Conservation (phyloP, 2,329 filamentous ascomycete species). For the Emmonsiellopsis sp. region DNA sequence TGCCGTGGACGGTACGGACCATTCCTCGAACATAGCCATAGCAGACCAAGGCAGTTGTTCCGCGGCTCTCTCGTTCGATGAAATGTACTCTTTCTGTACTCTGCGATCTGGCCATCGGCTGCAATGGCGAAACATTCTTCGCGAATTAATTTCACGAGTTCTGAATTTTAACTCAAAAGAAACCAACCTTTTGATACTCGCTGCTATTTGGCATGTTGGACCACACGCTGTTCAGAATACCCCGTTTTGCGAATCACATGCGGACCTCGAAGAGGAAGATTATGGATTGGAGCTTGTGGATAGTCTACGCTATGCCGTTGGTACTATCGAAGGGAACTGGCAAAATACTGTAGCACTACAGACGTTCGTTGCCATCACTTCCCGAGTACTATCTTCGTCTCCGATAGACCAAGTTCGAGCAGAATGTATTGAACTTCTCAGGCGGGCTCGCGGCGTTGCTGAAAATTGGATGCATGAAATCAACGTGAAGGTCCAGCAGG, state of each 20-base stretch:
- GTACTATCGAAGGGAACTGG: constrained; percentile 42
- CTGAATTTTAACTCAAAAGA: constrained; percentile 44
- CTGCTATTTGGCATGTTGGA: constrained; percentile 42
- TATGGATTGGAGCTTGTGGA: constrained; percentile 23
- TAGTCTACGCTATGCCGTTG: constrained; percentile 22
- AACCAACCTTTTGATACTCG: constrained; percentile 39
- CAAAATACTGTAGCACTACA: constrained; percentile 35
- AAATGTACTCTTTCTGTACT: constrained; percentile 44
- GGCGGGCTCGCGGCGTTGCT: constrained; percentile 22
- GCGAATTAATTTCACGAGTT: constrained; percentile 38
- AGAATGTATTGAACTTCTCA: constrained; percentile 24
- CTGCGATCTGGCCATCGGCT: constrained; percentile 41
- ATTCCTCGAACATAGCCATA: constrained; percentile 42
- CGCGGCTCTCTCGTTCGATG: constrained; percentile 37
- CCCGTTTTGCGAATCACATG: constrained; percentile 14
- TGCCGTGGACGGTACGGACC: constrained; percentile 9
- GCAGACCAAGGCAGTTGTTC: constrained; percentile 42
- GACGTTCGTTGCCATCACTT: constrained; percentile 31
- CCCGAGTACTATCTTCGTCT: constrained; percentile 36
- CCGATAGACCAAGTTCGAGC: constrained; percentile 11
- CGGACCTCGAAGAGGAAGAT: constrained; percentile 13
- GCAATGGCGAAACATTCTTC: constrained; percentile 48
- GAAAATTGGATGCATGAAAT: constrained; percentile 34
- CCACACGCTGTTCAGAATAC: constrained; percentile 9
- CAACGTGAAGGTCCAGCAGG: constrained; percentile 15